These are phyloP conservation scores for Passalora sequoiae DNA, from an alignment of 2,329 filamentous ascomycete species.

Conservation along the genomic window DNA sequence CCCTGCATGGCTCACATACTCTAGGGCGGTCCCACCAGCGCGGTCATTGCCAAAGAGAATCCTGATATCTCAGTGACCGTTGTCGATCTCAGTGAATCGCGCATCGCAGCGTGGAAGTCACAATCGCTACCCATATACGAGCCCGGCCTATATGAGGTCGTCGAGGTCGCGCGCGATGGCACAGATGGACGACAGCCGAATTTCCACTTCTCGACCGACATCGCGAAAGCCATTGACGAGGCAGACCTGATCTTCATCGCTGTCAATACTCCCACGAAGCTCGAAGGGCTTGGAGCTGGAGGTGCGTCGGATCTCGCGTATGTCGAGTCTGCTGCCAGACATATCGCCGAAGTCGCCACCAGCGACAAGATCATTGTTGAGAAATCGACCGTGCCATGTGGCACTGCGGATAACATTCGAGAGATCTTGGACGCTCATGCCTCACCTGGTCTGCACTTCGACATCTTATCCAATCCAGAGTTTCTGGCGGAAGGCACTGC, in stretches of 20 bases:
- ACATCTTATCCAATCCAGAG: constrained; percentile 76
- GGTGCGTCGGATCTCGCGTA: constrained; percentile 67
- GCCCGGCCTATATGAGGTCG: constrained; percentile 63
- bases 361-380: constrained; percentile 70
- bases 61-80: constrained; percentile 66
- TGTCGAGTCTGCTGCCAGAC: constrained; percentile 63
- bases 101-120: constrained; percentile 70
- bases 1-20: constrained; percentile 11
- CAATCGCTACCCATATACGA: constrained; percentile 70
- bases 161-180: constrained; percentile 55
- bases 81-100: constrained; percentile 62
- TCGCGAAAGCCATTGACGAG: constrained; percentile 56
- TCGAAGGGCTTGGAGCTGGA: constrained; percentile 62
- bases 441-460: constrained; percentile 61
- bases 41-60: constrained; percentile 69
- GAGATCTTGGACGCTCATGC: constrained; percentile 55
- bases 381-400: constrained; percentile 74
- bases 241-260: constrained; percentile 71
- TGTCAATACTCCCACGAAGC: constrained; percentile 76
- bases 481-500: constrained; percentile 76
- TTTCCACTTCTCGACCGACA: constrained; percentile 67
- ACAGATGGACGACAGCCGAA: constrained; percentile 53
- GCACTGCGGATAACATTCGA: constrained; percentile 64
- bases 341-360: constrained; percentile 62
- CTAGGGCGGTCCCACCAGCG: constrained; percentile 68